phyloP scores from a whole-genome alignment of 2,329 filamentous ascomycete genomes.

The Aphanocladium album region DNA sequence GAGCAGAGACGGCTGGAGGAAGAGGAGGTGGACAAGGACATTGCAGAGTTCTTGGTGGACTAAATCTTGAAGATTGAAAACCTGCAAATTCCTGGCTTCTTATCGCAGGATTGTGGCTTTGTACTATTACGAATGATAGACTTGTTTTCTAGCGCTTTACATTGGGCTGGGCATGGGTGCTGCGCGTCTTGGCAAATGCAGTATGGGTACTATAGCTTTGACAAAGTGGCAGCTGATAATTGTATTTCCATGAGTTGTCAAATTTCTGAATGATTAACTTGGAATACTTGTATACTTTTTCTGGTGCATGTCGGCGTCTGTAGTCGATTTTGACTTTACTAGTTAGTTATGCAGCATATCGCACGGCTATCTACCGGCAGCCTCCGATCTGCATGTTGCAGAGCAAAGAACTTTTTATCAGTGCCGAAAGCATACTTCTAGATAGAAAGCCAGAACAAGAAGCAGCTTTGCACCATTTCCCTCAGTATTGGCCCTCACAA shows the following conservation, averaged over 20 bases:
- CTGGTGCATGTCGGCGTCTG: too few species aligned
- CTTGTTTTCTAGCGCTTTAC: neutral
- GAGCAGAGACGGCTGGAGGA: slow-evolving; percentile 51
- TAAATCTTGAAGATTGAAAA: slow-evolving; percentile 20
- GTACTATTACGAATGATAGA: slow-evolving; percentile 8
- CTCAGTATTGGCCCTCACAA: neutral
- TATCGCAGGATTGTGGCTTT: neutral
- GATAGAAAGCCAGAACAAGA: neutral
- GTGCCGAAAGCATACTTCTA: neutral
- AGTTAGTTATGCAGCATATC: too few species aligned
- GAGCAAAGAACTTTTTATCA: neutral
- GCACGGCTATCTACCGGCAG: neutral
- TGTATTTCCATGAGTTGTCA: neutral
- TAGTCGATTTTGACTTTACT: neutral
- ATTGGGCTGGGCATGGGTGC: neutral
- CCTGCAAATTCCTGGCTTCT: neutral
- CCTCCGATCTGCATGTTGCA: neutral
- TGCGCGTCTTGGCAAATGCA: neutral
- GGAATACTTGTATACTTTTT: neutral
- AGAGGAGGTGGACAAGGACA: slow-evolving; percentile 68
- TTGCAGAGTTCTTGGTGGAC: slow-evolving; percentile 64
- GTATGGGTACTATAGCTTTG: neutral
- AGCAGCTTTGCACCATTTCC: neutral
- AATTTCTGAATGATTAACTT: neutral
- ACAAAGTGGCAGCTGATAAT: neutral